Evolutionary conservation across 2,329 filamentous ascomycete species (phyloP), one percentile per base, ranked within the genome.

Genomic region (Emmonsiellopsis sp.): DNA sequence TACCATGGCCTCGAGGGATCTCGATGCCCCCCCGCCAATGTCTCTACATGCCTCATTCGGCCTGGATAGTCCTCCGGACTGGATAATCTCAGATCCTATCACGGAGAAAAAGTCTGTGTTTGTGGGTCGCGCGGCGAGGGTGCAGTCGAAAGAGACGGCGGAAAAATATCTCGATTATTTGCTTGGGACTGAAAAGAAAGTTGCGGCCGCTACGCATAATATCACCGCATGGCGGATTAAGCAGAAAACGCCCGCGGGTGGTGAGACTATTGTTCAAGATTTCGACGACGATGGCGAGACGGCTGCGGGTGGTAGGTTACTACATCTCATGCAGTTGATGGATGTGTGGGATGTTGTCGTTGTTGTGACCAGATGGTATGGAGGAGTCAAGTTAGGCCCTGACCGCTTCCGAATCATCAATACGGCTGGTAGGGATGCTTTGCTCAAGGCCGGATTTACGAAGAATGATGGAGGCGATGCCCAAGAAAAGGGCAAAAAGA

Each of bases 261-360:
- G 74, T 5, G 78, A 75, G 54, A 79, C 78, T 50, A 73, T 74
- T 31, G 89, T 85, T 61, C 91, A 97, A 69, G 93, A 98, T 70
- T 96, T 86, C 65, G 88, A 98, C 63, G 93, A 98, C 63, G 93
- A 98, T 67, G 93, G 93, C 2, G 93, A 98, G 77, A 87, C 87
- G 30, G 93, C 93, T 5, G 93, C 93, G 0, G 93, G 93, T 0
- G 84, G 86, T 0, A 79, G 93, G 42, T 71, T 98, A 64, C 71
- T 97, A 56, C 89, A 95, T 72, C 75, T 98, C 32, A 86, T 98
- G 84, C 90, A 96, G 74, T 73, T 95, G 57, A 96, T 96, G 88
- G 88, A 91, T 64, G 78, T 94, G 9, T 96, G 91, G 90, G 82
- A 94, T 69, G 85, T 86, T 13, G 85, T 97, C 75, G 89, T 98